These are phyloP conservation scores for Aspergillus sparsus DNA, from an alignment of 495 filamentous ascomycete genomes.

Conservation along the genomic window DNA sequence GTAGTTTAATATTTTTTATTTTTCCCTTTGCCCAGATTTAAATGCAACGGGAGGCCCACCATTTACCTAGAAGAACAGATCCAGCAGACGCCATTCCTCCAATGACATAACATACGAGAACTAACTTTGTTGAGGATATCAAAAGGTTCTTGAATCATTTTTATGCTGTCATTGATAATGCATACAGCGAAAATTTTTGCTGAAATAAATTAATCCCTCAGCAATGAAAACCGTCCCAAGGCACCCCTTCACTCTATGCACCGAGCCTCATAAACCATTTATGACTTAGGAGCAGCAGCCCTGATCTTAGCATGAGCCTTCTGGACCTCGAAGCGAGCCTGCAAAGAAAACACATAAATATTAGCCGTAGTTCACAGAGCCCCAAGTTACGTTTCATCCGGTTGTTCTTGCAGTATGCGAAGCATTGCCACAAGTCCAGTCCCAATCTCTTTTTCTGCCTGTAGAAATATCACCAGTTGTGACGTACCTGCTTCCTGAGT, in stretches of 20 bases:
- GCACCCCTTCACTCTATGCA: conserved; percentile 51
- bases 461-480: conserved; percentile 12
- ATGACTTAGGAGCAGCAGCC: conserved; percentile 56
- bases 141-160: conserved; percentile 52
- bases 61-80: conserved; percentile 22
- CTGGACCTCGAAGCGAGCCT: conserved; percentile 90
- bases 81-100: conserved; percentile 26
- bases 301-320: conserved; percentile 84
- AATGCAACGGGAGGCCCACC: conserved; percentile 27
- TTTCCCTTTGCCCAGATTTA: conserved; percentile 21
- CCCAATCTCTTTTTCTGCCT: not conserved
- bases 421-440: no score
- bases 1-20: conserved; percentile 18
- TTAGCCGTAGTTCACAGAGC: conserved; percentile 20
- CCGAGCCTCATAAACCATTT: conserved; percentile 50
- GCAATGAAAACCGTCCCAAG: conserved; percentile 52
- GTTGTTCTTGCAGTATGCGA: no score
- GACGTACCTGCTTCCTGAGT: conserved; percentile 89
- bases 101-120: conserved; percentile 29
- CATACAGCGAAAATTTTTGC: conserved; percentile 50
- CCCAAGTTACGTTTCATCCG: not conserved
- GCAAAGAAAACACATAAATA: conserved; percentile 9
- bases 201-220: conserved; percentile 40
- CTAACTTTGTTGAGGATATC: conserved; percentile 43
- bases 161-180: conserved; percentile 51